Evolutionary conservation across 805 yeast genomes (phyloP), one percentile per base, ranked within the genome.

Genomic region (Candida ortonii): DNA sequence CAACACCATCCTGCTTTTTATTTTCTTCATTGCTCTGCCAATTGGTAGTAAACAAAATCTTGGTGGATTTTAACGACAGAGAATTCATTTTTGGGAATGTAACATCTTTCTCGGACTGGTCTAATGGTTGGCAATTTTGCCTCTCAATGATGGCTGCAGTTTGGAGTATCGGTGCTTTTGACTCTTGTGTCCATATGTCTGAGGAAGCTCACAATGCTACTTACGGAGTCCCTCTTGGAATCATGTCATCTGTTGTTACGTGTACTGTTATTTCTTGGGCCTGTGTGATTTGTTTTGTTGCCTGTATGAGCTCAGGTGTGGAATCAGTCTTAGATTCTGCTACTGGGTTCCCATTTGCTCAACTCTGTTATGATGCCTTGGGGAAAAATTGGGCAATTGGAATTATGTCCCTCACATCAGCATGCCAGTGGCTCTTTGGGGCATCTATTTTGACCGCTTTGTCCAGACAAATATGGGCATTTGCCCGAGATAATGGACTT

Each of bases 81-180:
- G 39, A 50, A 4, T 76, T 63, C 50, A 78, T 80, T 18, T 80
- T 79, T 55, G 76, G 77, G 21, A 55, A 67, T 24, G 65, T 67
- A 36, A 61, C 68, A 16, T 75, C 76, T 47, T 56, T 56, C 28
- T 62, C 78, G 22, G 69, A 65, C 21, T 80, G 84, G 78, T 67
- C 75, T 9, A 59, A 52, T 19, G 84, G 84, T 21, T 76, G 79
- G 74, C 68, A 74, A 25, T 72, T 64, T 52, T 56, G 67, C 36
- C 28, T 52, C 15, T 47, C 55, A 3, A 57, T 77, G 46, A 69
- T 77, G 73, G 79, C 85, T 0, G 78, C 78, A 1, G 70, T 80
- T 35, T 81, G 89, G 88, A 78, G 84, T 14, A 79, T 80, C 52
- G 82, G 84, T 16, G 78, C 82, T 0, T 80, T 78, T 55, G 87